Conservation (phyloP, 2,329 filamentous ascomycete genomes). For the Fusarium sp. region DNA sequence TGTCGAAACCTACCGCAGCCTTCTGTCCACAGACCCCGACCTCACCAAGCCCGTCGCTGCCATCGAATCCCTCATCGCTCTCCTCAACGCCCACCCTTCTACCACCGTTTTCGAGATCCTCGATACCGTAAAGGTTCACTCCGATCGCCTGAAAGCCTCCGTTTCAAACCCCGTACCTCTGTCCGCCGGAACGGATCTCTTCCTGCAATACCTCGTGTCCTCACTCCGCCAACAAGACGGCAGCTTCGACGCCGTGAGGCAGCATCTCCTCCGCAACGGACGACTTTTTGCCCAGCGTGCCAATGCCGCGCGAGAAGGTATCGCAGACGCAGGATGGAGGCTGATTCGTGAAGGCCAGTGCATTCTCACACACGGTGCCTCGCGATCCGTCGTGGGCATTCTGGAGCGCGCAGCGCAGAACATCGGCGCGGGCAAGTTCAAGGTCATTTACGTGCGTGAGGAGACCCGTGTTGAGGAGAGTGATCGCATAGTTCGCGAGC, state of each 20-base stretch:
- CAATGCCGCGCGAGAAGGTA: constrained; percentile 86
- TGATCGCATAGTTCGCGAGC: constrained; percentile 76
- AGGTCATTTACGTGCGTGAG: constrained; percentile 84
- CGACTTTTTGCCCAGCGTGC: constrained; percentile 89
- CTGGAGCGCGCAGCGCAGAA: constrained; percentile 77
- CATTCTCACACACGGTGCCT: constrained; percentile 93
- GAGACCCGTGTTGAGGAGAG: constrained; percentile 72
- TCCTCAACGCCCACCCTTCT: constrained; percentile 83
- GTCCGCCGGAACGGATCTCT: constrained; percentile 93
- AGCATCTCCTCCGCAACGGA: constrained; percentile 88
- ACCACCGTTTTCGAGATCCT: constrained; percentile 96
- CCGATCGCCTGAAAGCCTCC: constrained; percentile 80
- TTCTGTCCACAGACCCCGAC: constrained; percentile 78
- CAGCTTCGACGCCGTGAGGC: constrained; percentile 83
- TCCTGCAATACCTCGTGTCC: constrained; percentile 92
- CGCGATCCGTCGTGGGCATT: constrained; percentile 84
- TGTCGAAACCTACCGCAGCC: constrained; percentile 68
- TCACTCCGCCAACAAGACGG: constrained; percentile 72
- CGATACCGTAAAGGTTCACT: constrained; percentile 84
- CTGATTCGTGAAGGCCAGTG: constrained; percentile 85
- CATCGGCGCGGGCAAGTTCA: constrained; percentile 75
- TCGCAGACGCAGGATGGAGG: constrained; percentile 83
- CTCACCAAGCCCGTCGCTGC: constrained; percentile 96
- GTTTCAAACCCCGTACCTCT: constrained; percentile 93
- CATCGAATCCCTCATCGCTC: constrained; percentile 90